Base-by-base conservation (phyloP, 257 asterid genomes). In the Gentiana macrophylla region DNA sequence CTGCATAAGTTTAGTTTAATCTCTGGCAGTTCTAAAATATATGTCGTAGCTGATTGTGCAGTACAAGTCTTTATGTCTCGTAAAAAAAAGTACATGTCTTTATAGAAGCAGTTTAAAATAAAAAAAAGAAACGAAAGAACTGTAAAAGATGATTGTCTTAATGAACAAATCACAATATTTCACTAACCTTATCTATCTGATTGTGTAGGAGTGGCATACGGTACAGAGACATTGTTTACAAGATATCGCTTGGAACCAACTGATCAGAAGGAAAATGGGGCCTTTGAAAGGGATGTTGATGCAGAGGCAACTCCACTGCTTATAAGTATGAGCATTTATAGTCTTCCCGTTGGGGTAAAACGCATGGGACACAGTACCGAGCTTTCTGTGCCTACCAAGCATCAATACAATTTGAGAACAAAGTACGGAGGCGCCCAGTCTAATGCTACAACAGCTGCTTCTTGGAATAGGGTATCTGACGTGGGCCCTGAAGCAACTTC, bases 281-380 rank as follows among this genome's bases (percentile, higher is more conserved):
- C 79, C 56, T 66, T 71, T 49, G 69, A 64, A 43, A 84, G 80
- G 51, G 59, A 73, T 60, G 72, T 65, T 56, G 73, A 56, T 63
- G 32, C 69, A 8, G 94, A 79, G 55, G 72, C 70, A 53, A 53
- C 74, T 70, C 65, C 72, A 44, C 34, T 54, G 58, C 72, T 66
- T 68, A 93, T 78, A 59, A 69, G 59, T 58, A 66, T 80, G 68
- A 77, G 76, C 80, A 65, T 80, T 71, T 85, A 69, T 73, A 81
- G 59, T 72, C 94, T 87, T 56, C 98, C 98, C 41, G 83, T 91
- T 75, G 98, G 98, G 61, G 86, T 91, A 52, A 91, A 79, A 66
- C 65, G 60, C 50, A 44, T 62, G 45, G 86, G 77, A 72, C 79
- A 73, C 65, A 65, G 60, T 50, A 72, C 72, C 62, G 84, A 77